Percentiles rank a stretch among this genome's conserved stretches.
These are phyloP conservation scores for Oidiodendron maius DNA, from an alignment of 495 filamentous ascomycete species.

Conservation along the genomic window DNA sequence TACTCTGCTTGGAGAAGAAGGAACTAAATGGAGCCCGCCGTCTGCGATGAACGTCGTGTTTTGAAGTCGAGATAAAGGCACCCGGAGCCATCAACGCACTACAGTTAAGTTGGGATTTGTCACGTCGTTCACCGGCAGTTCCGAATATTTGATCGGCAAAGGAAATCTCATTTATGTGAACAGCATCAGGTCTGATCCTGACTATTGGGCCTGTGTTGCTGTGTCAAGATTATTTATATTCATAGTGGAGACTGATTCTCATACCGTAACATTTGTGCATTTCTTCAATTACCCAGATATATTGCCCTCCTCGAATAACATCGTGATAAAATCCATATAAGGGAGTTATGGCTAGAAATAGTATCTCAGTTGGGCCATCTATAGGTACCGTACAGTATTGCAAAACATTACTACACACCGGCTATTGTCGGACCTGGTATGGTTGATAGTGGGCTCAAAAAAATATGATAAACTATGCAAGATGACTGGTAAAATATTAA, in stretches of 20 bases:
- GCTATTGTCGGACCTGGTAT: too few relatives aligned
- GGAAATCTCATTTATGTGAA: conserved; percentile 47
- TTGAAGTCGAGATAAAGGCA: conserved; percentile 36
- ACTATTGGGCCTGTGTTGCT: conserved; percentile 40
- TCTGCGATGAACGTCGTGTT: conserved; percentile 36
- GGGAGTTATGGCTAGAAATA: neutral
- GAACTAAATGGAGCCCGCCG: conserved; percentile 32
- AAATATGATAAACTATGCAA: too few relatives aligned
- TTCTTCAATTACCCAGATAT: conserved; percentile 32
- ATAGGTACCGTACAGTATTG: too few relatives aligned
- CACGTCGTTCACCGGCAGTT: neutral
- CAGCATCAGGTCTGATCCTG: conserved; percentile 47
- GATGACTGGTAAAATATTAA: too few relatives aligned
- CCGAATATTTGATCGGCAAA: conserved; percentile 44
- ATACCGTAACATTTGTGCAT: conserved; percentile 39
- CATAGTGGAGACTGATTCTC: neutral
- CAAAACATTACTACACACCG: too few relatives aligned
- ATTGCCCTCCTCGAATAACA: conserved; percentile 28
- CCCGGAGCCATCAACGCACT: neutral
- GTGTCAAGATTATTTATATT: conserved; percentile 12
- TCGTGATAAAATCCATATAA: conserved; percentile 33
- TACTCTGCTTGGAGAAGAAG: conserved; percentile 43
- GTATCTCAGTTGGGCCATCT: too few relatives aligned
- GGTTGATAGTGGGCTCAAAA: too few relatives aligned
- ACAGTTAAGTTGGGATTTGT: neutral